Base-by-base conservation (phyloP, 441 rosid species). In the Arabidopsis hybrid region DNA sequence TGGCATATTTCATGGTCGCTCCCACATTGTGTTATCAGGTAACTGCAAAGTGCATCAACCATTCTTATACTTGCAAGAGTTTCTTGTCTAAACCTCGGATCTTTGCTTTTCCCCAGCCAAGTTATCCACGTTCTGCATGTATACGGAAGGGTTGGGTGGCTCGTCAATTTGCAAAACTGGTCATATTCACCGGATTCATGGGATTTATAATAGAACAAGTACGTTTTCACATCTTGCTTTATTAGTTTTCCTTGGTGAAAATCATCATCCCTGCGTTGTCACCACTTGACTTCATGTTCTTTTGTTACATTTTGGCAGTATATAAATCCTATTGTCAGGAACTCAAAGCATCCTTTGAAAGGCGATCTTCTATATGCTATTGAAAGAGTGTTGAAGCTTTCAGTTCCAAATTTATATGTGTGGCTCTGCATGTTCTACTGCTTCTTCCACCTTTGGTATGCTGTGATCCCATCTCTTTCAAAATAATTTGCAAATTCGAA, bases 401-500 rank as follows among this genome's bases (percentile, higher is more conserved):
- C 98, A 8, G 92, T 96, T 78, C 99, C 98, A 64, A 91, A 82
- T 73, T 81, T 93, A 79, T 96, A 96, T 51, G 97, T 96, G 75
- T 96, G 99, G 98, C 99, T 96, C 69, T 96, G 99, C 92, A 89
- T 91, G 99, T 96, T 93, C 93, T 93, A 96, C 90, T 91, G 97
- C 86, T 85, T 96, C 74, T 96, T 96, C 82, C 99, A 96, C 79
- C 89, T 93, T 67, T 96, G 99, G 99, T 93, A 79, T 72, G 88
- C 77, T 17, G 10, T 7, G 6, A 62, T 63, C 73, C 59, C 39
- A 70, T 60, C 51, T 45, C 73, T 60, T 49, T 72, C 8, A 6
- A 29, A 39, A 34, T 56, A 17, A 32, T 76, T 49, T 57, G 39
- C 61, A 70, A 49, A 65, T 12, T 21, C 0, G 2, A 35, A 46